Evolutionary conservation across 2,329 filamentous ascomycete genomes (phyloP).

Genomic region (Pseudocercospora macadamiae): DNA sequence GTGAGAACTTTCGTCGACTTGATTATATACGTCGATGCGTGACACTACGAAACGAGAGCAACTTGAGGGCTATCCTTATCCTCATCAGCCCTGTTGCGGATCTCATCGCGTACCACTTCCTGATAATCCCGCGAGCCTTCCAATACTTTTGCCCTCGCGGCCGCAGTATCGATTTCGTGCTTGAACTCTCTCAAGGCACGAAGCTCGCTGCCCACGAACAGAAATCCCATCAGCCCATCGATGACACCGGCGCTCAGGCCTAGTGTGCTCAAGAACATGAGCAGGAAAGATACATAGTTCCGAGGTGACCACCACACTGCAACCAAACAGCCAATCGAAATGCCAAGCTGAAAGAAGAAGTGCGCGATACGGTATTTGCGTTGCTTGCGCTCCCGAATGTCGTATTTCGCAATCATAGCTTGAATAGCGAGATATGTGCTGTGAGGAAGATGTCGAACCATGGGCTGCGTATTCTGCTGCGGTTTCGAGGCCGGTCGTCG

Average conservation of each 20-base stretch:
- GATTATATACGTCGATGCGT: no score
- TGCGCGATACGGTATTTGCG: conserved; percentile 71
- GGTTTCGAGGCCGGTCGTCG: conserved; percentile 35
- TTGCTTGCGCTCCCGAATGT: conserved; percentile 70
- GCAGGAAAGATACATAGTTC: conserved; percentile 76
- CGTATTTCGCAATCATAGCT: conserved; percentile 69
- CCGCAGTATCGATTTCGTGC: conserved; percentile 82
- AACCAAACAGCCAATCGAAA: conserved; percentile 74
- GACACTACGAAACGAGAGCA: neutral
- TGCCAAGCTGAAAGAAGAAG: conserved; percentile 68
- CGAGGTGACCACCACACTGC: conserved; percentile 83
- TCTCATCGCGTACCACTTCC: neutral
- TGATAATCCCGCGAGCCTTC: neutral
- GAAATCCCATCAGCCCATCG: conserved; percentile 80
- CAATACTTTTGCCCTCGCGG: conserved; percentile 31
- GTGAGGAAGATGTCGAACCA: conserved; percentile 15
- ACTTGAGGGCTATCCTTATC: neutral
- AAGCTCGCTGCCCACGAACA: conserved; percentile 86
- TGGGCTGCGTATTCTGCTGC: neutral
- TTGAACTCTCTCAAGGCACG: conserved; percentile 86
- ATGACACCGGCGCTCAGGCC: conserved; percentile 75
- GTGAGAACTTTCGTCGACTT: no score
- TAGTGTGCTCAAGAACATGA: conserved; percentile 79
- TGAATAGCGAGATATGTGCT: conserved; percentile 71
- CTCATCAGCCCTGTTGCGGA: neutral